Percentiles rank a stretch among this genome's conserved stretches.
Evolutionary conservation across 2,329 filamentous ascomycete genomes (phyloP).

Genomic region (Aspergillus alliaceus): DNA sequence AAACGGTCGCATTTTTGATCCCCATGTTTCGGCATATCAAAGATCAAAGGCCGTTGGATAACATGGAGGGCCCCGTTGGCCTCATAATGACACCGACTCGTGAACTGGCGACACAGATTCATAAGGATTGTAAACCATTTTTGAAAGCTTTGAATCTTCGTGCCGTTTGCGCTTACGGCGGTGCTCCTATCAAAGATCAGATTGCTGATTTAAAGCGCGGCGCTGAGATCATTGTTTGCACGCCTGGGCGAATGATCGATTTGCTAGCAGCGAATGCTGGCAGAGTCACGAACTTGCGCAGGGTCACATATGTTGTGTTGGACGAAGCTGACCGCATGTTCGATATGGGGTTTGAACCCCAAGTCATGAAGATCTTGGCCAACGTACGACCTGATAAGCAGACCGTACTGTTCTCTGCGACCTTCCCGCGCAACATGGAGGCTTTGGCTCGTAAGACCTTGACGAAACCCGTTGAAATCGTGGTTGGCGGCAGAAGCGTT

Average conservation of each 20-base stretch:
- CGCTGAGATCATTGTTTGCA: slow-evolving; percentile 92
- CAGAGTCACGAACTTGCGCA: slow-evolving; percentile 84
- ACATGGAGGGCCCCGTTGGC: slow-evolving; percentile 82
- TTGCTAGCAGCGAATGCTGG: slow-evolving; percentile 89
- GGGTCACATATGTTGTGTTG: slow-evolving; percentile 90
- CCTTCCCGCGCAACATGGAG: slow-evolving; percentile 92
- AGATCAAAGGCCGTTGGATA: slow-evolving; percentile 79
- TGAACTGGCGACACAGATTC: slow-evolving; percentile 91
- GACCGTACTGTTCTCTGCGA: slow-evolving; percentile 93
- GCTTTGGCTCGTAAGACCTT: slow-evolving; percentile 85
- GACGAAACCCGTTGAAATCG: slow-evolving; percentile 82
- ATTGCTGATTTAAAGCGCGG: slow-evolving; percentile 95
- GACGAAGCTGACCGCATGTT: slow-evolving; percentile 99
- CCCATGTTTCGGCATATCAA: slow-evolving; percentile 99
- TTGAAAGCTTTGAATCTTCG: slow-evolving; percentile 81
- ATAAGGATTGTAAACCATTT: slow-evolving; percentile 92
- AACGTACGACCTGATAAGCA: slow-evolving; percentile 91
- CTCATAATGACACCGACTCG: slow-evolving; percentile 92
- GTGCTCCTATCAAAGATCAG: slow-evolving; percentile 93
- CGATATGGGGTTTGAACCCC: slow-evolving; percentile 98
- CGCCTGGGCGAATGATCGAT: slow-evolving; percentile 93
- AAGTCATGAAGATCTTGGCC: slow-evolving; percentile 93
- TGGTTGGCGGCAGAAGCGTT: slow-evolving; percentile 79
- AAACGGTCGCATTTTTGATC: slow-evolving; percentile 91
- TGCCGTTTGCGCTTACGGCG: slow-evolving; percentile 90